Base-by-base conservation (phyloP, 306 rosid genomes). In the Prinsepia uniflora region DNA sequence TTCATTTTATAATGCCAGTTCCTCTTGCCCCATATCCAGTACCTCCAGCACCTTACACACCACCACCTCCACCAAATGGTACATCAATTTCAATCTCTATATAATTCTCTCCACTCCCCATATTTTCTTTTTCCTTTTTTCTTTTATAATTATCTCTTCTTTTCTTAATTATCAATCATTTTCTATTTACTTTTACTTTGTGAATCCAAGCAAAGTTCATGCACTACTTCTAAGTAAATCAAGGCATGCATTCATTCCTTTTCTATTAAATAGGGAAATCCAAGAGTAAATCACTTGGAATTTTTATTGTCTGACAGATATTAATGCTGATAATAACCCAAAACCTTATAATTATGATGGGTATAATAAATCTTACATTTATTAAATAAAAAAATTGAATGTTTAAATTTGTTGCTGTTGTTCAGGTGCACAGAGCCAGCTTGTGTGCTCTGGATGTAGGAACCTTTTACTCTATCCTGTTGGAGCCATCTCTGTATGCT, bases 1-100 rank as follows among this genome's bases (percentile, higher is more conserved):
- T 74, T 60, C 2, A 58, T 83, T 63, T 63, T 56, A 86, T 84
- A 91, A 95, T 95, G 99, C 99, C 99, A 84, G 97, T 95, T 86
- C 99, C 97, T 77, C 99, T 95, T 87, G 99, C 97, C 0, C 99
- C 99, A 20, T 94, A 91, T 71, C 99, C 99, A 17, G 78, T 92
- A 30, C 88, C 92, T 62, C 87, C 91, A 55, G 72, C 87, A 56
- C 97, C 89, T 36, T 89, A 86, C 76, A 42, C 96, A 42, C 85
- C 91, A 20, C 80, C 91, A 40, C 84, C 96, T 79, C 67, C 96
- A 77, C 67, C 96, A 79, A 89, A 86, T 82, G 97, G 96, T 90
- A 90, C 30, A 24, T 13, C 11, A 11, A 69, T n/a, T 18, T 54
- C 36, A 11, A 2, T 40, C 64, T 5, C 4, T 15, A 14, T 48